phyloP scores from a whole-genome alignment of 169 alveolate species.

The Cryptosporidium tyzzeri region DNA sequence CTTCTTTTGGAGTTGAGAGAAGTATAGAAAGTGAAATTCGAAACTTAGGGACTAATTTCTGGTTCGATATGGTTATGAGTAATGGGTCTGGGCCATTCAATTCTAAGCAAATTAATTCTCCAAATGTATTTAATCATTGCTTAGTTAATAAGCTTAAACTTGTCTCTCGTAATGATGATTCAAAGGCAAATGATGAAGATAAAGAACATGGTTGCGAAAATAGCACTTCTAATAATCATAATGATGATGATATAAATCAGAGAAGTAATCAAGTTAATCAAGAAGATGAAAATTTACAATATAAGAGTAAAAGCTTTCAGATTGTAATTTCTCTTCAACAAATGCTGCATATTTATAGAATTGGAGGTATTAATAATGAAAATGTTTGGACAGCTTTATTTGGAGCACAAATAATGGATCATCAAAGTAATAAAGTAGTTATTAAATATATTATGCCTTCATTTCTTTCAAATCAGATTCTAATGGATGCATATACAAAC shows the following conservation, averaged over 20 bases:
- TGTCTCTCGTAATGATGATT: not conserved
- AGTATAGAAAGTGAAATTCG: slow-evolving; percentile 13
- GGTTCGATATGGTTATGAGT: slow-evolving; percentile 12
- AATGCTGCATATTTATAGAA: slow-evolving; percentile 17
- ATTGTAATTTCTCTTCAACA: slow-evolving; percentile 42
- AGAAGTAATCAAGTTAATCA: not conserved
- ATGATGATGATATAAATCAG: not conserved
- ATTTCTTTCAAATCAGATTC: slow-evolving; percentile 43
- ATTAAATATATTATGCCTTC: slow-evolving; percentile 33
- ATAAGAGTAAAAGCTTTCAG: not conserved
- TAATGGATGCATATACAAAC: slow-evolving; percentile 56
- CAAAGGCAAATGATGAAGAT: not conserved
- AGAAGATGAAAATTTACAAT: not conserved
- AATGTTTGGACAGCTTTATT: slow-evolving; percentile 73
- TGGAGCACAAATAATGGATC: slow-evolving; percentile 6
- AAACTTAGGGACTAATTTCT: slow-evolving; percentile 6
- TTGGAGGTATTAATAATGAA: slow-evolving; percentile 63
- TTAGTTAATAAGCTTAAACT: not conserved
- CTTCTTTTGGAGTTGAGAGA: not conserved
- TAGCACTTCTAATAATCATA: not conserved
- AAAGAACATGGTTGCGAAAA: not conserved
- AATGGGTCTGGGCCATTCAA: slow-evolving; percentile 5
- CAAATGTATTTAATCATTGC: not conserved
- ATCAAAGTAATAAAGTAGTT: not conserved
- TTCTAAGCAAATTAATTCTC: not conserved